Evolutionary conservation across 2,329 filamentous ascomycete species (phyloP).

Genomic region (Botrytis pseudocinerea): DNA sequence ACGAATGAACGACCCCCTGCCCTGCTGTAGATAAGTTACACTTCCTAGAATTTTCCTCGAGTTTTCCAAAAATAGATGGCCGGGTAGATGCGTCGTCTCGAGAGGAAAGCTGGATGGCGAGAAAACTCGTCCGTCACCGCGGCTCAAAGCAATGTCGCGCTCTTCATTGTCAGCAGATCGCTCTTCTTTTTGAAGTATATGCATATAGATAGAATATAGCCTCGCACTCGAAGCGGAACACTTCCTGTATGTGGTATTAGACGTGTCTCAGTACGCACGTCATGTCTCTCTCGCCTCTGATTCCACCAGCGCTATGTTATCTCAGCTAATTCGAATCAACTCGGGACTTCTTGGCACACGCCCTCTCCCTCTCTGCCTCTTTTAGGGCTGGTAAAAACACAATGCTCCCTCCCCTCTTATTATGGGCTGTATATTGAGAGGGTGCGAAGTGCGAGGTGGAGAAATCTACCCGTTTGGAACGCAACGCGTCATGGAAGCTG

Average conservation of each 20-base stretch:
- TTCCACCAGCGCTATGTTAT: too few relatives aligned
- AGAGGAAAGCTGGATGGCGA: neutral
- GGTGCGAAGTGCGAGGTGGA: neutral
- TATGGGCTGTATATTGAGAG: neutral
- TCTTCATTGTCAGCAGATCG: neutral
- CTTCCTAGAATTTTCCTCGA: neutral
- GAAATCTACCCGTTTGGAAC: neutral
- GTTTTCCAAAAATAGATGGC: neutral
- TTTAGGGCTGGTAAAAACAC: neutral
- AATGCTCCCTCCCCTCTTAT: neutral
- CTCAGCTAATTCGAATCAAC: too few relatives aligned
- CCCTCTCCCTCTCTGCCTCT: too few relatives aligned
- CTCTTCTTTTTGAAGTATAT: neutral
- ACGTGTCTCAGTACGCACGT: neutral
- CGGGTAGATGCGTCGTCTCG: neutral
- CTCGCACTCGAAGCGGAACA: fast-evolving
- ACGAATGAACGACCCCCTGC: neutral
- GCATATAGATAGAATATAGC: too few relatives aligned
- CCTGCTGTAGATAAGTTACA: neutral
- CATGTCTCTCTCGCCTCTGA: neutral
- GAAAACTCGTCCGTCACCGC: neutral
- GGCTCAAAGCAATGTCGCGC: neutral
- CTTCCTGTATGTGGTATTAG: neutral
- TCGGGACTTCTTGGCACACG: too few relatives aligned
- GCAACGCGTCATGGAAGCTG: neutral